Conservation (phyloP, 2,329 filamentous ascomycete genomes). For the Penicillium sp. region DNA sequence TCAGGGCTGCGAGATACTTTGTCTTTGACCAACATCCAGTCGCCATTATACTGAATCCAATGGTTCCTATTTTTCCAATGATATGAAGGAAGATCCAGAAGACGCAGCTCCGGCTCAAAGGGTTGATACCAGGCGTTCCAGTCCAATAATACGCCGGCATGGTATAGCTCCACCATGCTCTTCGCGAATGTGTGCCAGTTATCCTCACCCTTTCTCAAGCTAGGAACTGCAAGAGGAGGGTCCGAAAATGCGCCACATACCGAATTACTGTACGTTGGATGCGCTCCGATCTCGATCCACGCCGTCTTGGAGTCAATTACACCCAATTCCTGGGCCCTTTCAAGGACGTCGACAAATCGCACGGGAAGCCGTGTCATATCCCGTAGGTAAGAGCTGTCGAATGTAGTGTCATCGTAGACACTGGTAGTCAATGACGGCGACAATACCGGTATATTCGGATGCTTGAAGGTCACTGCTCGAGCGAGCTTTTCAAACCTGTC, state of each 20-base stretch:
- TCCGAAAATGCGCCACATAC: neutral
- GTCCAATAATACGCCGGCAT: neutral
- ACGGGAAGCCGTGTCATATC: neutral
- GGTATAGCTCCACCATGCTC: neutral
- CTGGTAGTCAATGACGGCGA: neutral
- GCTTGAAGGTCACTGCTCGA: neutral
- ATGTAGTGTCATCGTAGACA: neutral
- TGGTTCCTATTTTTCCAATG: neutral
- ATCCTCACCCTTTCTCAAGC: neutral
- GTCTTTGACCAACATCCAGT: neutral
- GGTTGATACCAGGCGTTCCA: neutral
- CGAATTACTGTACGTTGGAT: neutral
- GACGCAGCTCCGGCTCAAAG: neutral
- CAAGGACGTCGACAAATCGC: neutral
- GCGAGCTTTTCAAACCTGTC: neutral
- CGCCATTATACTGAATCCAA: neutral
- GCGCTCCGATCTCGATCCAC: neutral
- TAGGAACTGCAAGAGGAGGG: neutral
- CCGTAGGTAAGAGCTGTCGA: neutral
- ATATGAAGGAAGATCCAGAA: neutral
- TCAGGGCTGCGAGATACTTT: neutral
- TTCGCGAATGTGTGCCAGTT: neutral
- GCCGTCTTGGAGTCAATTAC: neutral
- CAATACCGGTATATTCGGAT: neutral
- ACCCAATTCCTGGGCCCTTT: neutral